Percentiles rank a stretch among this genome's conserved stretches.
These are phyloP conservation scores for Pugionium cornutum DNA, from an alignment of 345 rosid species.

Conservation along the genomic window DNA sequence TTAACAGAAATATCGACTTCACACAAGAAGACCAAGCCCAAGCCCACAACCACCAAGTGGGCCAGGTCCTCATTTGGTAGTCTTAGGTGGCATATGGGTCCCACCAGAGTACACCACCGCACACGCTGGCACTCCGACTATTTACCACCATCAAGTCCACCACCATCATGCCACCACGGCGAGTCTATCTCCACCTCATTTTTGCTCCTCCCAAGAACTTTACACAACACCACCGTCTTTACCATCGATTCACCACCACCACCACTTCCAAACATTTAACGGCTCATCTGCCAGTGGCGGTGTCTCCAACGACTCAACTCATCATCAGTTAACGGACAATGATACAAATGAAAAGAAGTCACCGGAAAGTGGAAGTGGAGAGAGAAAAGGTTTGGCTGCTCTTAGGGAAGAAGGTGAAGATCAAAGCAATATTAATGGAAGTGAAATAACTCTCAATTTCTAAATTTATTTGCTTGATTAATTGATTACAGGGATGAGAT, in stretches of 20 bases:
- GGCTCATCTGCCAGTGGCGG: conserved; percentile 41
- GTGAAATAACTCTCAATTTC: conserved; percentile 89
- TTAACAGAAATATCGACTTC: conserved; percentile 96
- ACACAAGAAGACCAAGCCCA: conserved; percentile 94
- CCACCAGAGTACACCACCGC: conserved; percentile 87
- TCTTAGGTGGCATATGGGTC: conserved; percentile 93
- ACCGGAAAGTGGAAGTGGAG: conserved; percentile 66
- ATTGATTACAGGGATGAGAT: no score
- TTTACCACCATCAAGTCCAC: conserved; percentile 58
- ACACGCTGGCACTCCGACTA: conserved; percentile 52
- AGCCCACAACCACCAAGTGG: conserved; percentile 75
- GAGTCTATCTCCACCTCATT: conserved; percentile 58
- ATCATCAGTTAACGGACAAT: conserved; percentile 43
- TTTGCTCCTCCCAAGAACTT: conserved; percentile 79
- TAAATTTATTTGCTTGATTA: conserved; percentile 25
- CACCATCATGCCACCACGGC: conserved; percentile 45
- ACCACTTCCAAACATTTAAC: conserved; percentile 61
- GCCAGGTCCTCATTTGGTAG: conserved; percentile 67
- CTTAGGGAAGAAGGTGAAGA: conserved; percentile 74
- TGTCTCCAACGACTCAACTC: conserved; percentile 28
- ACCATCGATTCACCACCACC: conserved; percentile 46
- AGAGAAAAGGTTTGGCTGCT: conserved; percentile 66
- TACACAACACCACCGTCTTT: conserved; percentile 49
- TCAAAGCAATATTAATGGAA: conserved; percentile 59
- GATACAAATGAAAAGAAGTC: conserved; percentile 84